Conservation (phyloP, 2,329 filamentous ascomycete species). For the Lachnellula occidentalis region DNA sequence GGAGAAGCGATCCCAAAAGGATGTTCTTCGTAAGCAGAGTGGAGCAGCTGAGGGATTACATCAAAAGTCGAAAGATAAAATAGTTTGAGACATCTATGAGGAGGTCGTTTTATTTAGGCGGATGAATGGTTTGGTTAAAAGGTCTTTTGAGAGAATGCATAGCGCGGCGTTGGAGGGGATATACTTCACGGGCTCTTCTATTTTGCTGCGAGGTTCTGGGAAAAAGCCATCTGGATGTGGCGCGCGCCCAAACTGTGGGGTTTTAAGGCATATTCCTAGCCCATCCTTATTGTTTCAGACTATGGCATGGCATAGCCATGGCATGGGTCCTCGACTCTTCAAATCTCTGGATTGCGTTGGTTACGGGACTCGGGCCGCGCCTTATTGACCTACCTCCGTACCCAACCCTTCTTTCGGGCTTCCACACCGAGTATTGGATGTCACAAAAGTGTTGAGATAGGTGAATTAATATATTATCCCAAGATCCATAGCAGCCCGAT, state of each 20-base stretch:
- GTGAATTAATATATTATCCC: neutral
- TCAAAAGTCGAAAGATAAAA: conserved; percentile 58
- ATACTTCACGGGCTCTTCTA: neutral
- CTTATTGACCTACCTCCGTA: conserved; percentile 2
- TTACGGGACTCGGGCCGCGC: conserved; percentile 9
- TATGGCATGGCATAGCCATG: neutral
- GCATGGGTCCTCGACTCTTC: neutral
- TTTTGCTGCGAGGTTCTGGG: neutral
- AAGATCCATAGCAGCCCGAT: conserved; percentile 4
- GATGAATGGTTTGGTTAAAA: conserved; percentile 13
- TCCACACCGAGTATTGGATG: neutral
- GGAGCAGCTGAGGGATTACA: conserved; percentile 79
- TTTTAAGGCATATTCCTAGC: neutral
- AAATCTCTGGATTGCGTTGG: neutral
- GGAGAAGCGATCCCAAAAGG: conserved; percentile 72
- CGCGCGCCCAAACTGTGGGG: neutral
- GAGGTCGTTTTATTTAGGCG: conserved; percentile 63
- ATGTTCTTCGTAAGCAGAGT: conserved; percentile 91
- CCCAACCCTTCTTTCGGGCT: conserved; percentile 3
- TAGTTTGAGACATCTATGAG: conserved; percentile 11
- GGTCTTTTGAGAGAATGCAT: conserved; percentile 7
- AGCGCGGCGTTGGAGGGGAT: conserved; percentile 18
- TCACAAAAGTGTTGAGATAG: neutral
- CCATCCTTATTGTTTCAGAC: neutral
- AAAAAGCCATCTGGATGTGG: neutral